Base-by-base conservation (phyloP, 192 early-diverging fungal species). In the Coemansia sp. region DNA sequence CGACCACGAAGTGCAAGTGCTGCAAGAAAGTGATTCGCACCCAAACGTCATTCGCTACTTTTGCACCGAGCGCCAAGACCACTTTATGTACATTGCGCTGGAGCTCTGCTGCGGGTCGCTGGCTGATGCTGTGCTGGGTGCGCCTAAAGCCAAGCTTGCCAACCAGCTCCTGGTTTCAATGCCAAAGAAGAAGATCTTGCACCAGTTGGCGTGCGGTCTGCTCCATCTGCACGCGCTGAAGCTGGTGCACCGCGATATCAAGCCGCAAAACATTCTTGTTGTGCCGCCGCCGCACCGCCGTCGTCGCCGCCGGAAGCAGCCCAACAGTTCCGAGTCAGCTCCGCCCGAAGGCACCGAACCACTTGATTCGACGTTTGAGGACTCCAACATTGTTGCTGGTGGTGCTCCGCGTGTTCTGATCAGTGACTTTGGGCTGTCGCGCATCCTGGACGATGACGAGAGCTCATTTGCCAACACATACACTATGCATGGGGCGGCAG, bases 201-300 rank as follows among this genome's bases (percentile, higher is more conserved):
- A 85, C 47, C 95, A 98, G 76, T 92, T 98, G 38, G 86, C 92
- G 56, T 71, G 81, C 15, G 97, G 97, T 0, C 71, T 99, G 14
- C 84, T 89, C 48, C 92, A 97, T 63, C 71, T 99, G 12, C 97
- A 99, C 69, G 84, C 85, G 26, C 83, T 98, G 28, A 94, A 97
- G 75, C 94, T 99, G 66, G 96, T 99, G 3, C 97, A 99, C 73
- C 87, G 97, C 8, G 97, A 99, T 69, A 94, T 99, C 66, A 99
- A 99, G 74, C 97, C 88, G 14, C 89, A 97, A 56, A 98, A 98
- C 66, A 96, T 98, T 51, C 83, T 98, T 49, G 79, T 98, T 40
- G 88, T 87, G 4, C 84, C 85, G 19, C 82, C 85, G 2, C 84
- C 84, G 56, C 81, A 83, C 19, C 66, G 75, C 21, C 81, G 68